Percentiles rank a stretch among this genome's conserved stretches.
Conservation (phyloP, 306 rosid genomes). For the Malus fusca region DNA sequence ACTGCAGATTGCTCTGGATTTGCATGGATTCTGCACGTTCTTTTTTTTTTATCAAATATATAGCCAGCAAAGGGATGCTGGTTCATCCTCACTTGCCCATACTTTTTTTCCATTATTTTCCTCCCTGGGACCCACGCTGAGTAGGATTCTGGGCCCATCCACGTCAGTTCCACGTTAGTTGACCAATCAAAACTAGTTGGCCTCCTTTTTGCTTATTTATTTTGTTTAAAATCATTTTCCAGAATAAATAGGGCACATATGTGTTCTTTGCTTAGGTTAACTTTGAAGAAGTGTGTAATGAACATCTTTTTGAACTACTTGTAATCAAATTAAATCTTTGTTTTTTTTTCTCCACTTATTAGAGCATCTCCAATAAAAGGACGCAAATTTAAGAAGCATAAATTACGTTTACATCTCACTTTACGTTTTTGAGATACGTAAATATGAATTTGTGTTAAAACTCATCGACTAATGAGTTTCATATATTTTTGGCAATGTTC, state of each 20-base stretch:
- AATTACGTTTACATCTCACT: no score
- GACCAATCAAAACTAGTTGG: background rate
- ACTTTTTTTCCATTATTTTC: background rate
- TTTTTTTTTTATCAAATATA: no score
- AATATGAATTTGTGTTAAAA: no score
- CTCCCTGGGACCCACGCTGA: constrained; percentile 11
- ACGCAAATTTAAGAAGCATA: no score
- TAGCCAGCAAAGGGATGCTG: background rate
- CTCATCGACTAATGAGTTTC: background rate
- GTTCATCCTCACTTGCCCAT: background rate
- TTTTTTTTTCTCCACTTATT: no score
- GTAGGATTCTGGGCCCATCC: constrained; percentile 8
- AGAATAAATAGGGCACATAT: background rate
- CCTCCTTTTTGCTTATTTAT: background rate
- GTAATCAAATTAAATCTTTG: no score
- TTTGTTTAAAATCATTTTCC: background rate
- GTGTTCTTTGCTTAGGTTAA: no score
- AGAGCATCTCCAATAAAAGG: no score
- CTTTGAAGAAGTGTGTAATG: no score
- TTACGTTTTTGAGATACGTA: no score
- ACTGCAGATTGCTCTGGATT: background rate
- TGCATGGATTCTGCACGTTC: background rate
- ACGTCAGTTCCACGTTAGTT: constrained; percentile 9
- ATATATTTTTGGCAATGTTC: background rate
- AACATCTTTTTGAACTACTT: no score